Evolutionary conservation across 169 alveolate species (phyloP), one percentile per base, ranked within the genome.

Genomic region (Plasmodium falciparum): DNA sequence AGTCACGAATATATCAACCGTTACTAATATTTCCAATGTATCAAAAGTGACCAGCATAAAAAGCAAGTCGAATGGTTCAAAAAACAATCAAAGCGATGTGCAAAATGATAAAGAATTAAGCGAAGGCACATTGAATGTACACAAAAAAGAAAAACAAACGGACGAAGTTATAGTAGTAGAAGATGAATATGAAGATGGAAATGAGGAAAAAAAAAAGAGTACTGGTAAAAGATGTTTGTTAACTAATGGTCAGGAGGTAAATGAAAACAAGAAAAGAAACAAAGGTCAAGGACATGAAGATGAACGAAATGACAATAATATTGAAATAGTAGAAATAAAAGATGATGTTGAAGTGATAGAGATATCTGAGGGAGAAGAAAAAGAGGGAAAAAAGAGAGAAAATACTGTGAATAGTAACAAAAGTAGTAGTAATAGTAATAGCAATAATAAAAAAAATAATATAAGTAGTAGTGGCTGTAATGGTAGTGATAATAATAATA

Each of bases 181-280:
- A 80, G 70, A 45, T 88, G 54, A 67, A 69, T 6, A 43, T 56
- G 49, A 69, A 17, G 43, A 49, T 9, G n/a, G 11, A 2, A 15
- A 0, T 61, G 78, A 71, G 7, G 58, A 26, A 17, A 71, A 11
- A 17, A 39, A 62, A 5, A 78, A 50, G 65, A 49, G 17, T 20
- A 59, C 33, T 17, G 29, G 20, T 24, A 62, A 70, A 26, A 58
- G 62, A 22, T 26, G 50, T 43, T 50, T 45, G 56, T 7, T 45
- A n/a, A 2, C 47, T 1, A 29, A 1, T 8, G 13, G 7, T 15
- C 54, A 29, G 39, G 74, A 49, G 9, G 56, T 33, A 26, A 43
- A 54, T 49, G 65, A 33, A 3, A 17, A 54, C 0, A 69, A 39
- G 33, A 67, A 54, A 29, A 69, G 49, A 49, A 83, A 56, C 47